These are phyloP conservation scores for Hura crepitans DNA, from an alignment of 441 rosid species.

Conservation along the genomic window DNA sequence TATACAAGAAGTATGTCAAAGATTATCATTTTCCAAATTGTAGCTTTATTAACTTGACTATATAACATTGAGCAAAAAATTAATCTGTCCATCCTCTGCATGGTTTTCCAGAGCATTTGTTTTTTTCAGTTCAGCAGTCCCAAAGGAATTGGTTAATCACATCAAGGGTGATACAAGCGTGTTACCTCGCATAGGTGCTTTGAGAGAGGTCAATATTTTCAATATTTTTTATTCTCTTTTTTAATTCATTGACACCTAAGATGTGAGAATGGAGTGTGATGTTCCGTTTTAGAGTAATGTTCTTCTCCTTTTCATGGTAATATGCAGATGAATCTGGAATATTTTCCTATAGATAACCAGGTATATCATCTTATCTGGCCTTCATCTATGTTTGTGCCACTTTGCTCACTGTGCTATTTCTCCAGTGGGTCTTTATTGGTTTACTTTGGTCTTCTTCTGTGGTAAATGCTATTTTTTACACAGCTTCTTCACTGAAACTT, in stretches of 20 bases:
- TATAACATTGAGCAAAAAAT: slow-evolving; percentile 11
- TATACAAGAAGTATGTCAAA: slow-evolving; percentile 81
- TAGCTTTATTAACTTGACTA: slow-evolving; percentile 16
- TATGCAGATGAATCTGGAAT: slow-evolving; percentile 98
- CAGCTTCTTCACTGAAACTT: neutral
- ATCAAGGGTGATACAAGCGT: slow-evolving; percentile 83
- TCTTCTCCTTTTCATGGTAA: slow-evolving; percentile 17
- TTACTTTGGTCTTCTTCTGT: slow-evolving; percentile 1
- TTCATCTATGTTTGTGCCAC: neutral
- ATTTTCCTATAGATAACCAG: slow-evolving; percentile 81
- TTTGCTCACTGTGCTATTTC: neutral
- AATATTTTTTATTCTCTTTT: neutral
- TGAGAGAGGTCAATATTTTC: slow-evolving; percentile 68
- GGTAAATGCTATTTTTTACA: neutral
- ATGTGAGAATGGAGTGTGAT: slow-evolving; percentile 3
- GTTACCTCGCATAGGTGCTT: slow-evolving; percentile 79
- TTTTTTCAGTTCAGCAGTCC: slow-evolving; percentile 86
- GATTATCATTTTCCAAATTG: slow-evolving; percentile 10
- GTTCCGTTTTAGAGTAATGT: slow-evolving; percentile 20
- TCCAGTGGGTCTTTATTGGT: neutral
- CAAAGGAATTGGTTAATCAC: slow-evolving; percentile 72
- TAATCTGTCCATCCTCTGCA: slow-evolving; percentile 24
- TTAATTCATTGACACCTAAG: slow-evolving; percentile 14
- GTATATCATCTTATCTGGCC: slow-evolving; percentile 22
- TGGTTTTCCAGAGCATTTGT: slow-evolving; percentile 71